Conservation (phyloP, 192 early-diverging fungal species). For the Coemansia sp. region DNA sequence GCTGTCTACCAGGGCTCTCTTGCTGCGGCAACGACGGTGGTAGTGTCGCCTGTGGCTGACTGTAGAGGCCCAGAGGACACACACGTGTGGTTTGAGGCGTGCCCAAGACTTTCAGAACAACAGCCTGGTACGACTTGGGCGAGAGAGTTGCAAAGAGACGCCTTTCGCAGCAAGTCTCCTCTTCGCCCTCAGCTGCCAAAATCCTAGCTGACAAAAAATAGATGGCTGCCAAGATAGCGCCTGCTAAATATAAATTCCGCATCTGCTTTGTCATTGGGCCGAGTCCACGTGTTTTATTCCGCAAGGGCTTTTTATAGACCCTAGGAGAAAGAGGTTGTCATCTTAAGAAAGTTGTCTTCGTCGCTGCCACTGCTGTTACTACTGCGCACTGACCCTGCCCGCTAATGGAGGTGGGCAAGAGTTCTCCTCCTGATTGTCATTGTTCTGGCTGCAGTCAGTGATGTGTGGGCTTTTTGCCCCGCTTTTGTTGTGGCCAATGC, state of each 20-base stretch:
- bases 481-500: not conserved
- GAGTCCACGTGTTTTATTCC: not conserved
- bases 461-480: not conserved
- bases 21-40: not conserved
- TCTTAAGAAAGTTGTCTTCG: not conserved
- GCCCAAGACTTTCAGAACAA: not conserved
- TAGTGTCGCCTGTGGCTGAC: not conserved
- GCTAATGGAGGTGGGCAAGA: slow-evolving; percentile 3
- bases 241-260: not conserved
- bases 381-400: slow-evolving; percentile 6
- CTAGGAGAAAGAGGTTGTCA: not conserved
- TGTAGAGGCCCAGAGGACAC: not conserved
- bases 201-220: not conserved
- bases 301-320: not conserved
- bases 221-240: not conserved
- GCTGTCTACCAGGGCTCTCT: not conserved
- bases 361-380: not conserved
- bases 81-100: not conserved
- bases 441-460: not conserved
- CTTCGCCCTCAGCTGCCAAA: not conserved
- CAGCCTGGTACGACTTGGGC: not conserved
- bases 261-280: slow-evolving; percentile 5
- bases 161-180: not conserved
- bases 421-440: not conserved
- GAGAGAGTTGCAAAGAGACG: not conserved